phyloP scores from a whole-genome alignment of 1,139 yeast genomes.

The Candida freyschussii region DNA sequence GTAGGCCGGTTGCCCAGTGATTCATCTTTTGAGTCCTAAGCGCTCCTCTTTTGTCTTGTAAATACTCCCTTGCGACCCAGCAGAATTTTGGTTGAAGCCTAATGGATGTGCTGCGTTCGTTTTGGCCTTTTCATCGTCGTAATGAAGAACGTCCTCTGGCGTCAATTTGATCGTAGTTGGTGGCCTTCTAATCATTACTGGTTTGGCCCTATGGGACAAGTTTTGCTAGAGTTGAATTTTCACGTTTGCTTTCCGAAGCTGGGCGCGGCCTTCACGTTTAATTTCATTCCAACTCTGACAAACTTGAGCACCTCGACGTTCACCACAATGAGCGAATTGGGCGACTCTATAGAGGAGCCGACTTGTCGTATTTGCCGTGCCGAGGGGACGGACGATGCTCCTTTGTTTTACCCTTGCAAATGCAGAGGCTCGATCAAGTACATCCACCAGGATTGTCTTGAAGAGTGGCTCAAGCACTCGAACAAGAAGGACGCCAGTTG shows the following conservation, averaged over 20 bases:
- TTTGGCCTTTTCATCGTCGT: slow-evolving; percentile 41
- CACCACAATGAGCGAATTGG: background rate
- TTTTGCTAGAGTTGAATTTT: background rate
- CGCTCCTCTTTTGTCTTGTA: slow-evolving; percentile 20
- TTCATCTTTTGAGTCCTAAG: slow-evolving; percentile 13
- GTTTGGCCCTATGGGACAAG: too few relatives aligned
- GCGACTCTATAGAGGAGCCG: slow-evolving; percentile 29
- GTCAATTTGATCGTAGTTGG: slow-evolving; percentile 62
- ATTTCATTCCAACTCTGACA: too few relatives aligned
- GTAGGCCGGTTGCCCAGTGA: background rate
- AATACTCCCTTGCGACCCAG: slow-evolving; percentile 9
- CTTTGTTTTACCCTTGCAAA: slow-evolving; percentile 86
- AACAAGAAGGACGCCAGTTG: slow-evolving; percentile 51
- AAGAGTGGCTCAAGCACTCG: slow-evolving; percentile 69
- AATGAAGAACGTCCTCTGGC: slow-evolving; percentile 60
- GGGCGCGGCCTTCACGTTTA: too few relatives aligned
- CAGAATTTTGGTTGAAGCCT: slow-evolving; percentile 20
- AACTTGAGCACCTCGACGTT: background rate
- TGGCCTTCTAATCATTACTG: slow-evolving; percentile 52
- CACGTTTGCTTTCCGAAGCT: background rate
- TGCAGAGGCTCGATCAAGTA: slow-evolving; percentile 92
- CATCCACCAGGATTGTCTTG: slow-evolving; percentile 86
- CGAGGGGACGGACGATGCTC: slow-evolving; percentile 75
- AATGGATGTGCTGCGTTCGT: slow-evolving; percentile 2
- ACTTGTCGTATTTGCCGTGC: slow-evolving; percentile 93